These are phyloP conservation scores for Kodamaea laetipori DNA, from an alignment of 805 yeast species.

Conservation along the genomic window DNA sequence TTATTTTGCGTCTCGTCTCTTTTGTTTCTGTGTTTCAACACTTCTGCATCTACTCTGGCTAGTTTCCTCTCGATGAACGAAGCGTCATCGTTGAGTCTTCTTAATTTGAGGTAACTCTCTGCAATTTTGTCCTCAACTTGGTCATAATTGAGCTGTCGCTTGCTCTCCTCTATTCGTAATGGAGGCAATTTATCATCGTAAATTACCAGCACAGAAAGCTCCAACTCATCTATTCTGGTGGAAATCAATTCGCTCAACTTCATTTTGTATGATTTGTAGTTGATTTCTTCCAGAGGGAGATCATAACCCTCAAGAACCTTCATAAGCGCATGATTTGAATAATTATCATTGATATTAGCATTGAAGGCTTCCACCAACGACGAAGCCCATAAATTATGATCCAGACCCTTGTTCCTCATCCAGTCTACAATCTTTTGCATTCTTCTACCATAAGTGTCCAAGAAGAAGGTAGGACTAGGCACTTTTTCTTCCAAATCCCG, in stretches of 20 bases:
- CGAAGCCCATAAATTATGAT: slow-evolving; percentile 13
- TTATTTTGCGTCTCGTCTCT: slow-evolving; percentile 18
- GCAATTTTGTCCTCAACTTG: slow-evolving; percentile 36
- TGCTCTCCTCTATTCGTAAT: slow-evolving; percentile 28
- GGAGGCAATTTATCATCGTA: slow-evolving; percentile 22
- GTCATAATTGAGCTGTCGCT: slow-evolving; percentile 36
- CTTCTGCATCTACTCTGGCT: slow-evolving; percentile 34
- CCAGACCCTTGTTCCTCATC: slow-evolving; percentile 18
- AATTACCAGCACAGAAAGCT: slow-evolving; percentile 18
- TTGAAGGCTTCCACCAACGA: slow-evolving; percentile 24
- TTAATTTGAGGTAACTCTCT: slow-evolving; percentile 31
- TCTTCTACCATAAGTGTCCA: slow-evolving; percentile 31
- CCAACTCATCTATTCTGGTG: slow-evolving; percentile 24
- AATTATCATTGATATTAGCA: slow-evolving; percentile 19
- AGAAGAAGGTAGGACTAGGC: slow-evolving; percentile 20
- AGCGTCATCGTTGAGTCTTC: slow-evolving; percentile 40
- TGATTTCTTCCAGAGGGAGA: slow-evolving; percentile 13
- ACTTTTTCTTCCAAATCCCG: background rate
- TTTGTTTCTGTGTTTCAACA: slow-evolving; percentile 21
- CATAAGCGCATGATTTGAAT: slow-evolving; percentile 28
- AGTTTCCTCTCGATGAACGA: slow-evolving; percentile 33
- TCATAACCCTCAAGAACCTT: slow-evolving; percentile 5
- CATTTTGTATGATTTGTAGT: slow-evolving; percentile 31
- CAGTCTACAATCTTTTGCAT: slow-evolving; percentile 28
- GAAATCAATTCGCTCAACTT: slow-evolving; percentile 31